A percentile compares a stretch with the other conserved stretches of the same genome.
Conservation (phyloP, 1,139 yeast genomes). For the Geotrichum cucujoidarum region DNA sequence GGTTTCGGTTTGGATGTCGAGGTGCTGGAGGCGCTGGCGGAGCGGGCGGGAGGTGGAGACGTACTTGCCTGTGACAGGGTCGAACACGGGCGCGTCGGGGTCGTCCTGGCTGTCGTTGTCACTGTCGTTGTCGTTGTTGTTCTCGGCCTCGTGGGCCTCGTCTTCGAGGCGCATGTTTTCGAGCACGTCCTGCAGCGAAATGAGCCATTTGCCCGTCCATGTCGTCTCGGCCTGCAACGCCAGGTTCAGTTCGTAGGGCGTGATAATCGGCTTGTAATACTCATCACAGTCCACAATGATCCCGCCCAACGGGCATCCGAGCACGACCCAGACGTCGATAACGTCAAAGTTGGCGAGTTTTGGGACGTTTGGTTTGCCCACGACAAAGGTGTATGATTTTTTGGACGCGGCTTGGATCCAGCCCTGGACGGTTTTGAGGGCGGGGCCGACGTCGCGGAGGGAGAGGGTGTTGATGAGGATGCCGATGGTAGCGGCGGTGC, state of each 20-base stretch:
- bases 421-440: constrained; percentile 55
- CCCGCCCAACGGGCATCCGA: constrained; percentile 95
- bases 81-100: constrained; percentile 76
- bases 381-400: constrained; percentile 89
- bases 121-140: constrained; percentile 26
- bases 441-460: constrained; percentile 58
- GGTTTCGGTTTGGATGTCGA: constrained; percentile 45
- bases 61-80: constrained; percentile 79
- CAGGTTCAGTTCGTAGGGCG: constrained; percentile 84
- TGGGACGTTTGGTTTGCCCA: constrained; percentile 98
- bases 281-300: constrained; percentile 75
- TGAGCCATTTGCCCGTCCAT: constrained; percentile 94
- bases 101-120: constrained; percentile 36
- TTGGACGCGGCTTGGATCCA: constrained; percentile 73
- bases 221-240: constrained; percentile 69
- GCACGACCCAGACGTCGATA: constrained; percentile 86
- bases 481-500: constrained; percentile 90
- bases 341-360: constrained; percentile 91
- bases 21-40: constrained; percentile 52
- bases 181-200: constrained; percentile 61
- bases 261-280: constrained; percentile 83
- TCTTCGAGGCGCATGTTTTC: constrained; percentile 30
- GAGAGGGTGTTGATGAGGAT: constrained; percentile 86
- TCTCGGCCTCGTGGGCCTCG: constrained; percentile 29
- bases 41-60: constrained; percentile 70